phyloP scores from a whole-genome alignment of 2,329 filamentous ascomycete genomes.

The Sporothrix schenckii region DNA sequence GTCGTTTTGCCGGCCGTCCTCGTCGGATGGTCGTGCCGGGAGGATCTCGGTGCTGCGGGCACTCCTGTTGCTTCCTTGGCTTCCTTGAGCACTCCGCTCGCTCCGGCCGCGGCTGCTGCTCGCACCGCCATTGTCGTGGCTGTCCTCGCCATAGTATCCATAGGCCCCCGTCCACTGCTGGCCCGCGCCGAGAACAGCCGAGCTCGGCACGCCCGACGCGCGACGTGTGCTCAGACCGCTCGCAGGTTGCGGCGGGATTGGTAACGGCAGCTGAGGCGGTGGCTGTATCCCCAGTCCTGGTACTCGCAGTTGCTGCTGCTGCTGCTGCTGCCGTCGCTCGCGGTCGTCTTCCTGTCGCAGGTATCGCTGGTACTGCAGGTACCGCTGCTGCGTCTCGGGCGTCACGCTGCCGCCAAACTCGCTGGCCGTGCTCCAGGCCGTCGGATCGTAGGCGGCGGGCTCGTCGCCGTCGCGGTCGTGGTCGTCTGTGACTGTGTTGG shows the following conservation, averaged over 20 bases:
- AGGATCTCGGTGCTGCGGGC: slow-evolving; percentile 8
- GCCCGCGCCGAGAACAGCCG: slow-evolving; percentile 30
- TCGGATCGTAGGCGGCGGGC: slow-evolving; percentile 33
- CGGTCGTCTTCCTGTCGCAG: slow-evolving; percentile 18
- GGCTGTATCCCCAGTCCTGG: neutral
- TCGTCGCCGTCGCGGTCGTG: neutral
- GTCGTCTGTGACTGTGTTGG: neutral
- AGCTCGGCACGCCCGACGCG: slow-evolving; percentile 34
- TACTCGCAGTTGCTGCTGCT: neutral
- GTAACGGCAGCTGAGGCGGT: neutral
- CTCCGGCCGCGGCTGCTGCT: neutral
- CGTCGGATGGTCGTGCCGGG: slow-evolving; percentile 13
- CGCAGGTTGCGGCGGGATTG: neutral
- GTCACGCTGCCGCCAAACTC: slow-evolving; percentile 41
- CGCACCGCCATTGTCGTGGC: neutral
- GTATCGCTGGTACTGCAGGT: slow-evolving; percentile 37
- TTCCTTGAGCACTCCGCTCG: neutral
- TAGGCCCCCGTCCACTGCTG: neutral
- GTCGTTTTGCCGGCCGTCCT: neutral
- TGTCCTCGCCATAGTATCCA: neutral
- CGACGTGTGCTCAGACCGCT: slow-evolving; percentile 37
- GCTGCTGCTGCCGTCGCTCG: neutral
- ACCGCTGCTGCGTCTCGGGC: slow-evolving; percentile 44
- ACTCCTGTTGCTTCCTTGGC: neutral
- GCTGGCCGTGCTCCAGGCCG: slow-evolving; percentile 41